A percentile compares a stretch with the other conserved stretches of the same genome.
These are phyloP conservation scores for Shiraia sp. DNA, from an alignment of 2,329 filamentous ascomycete species.

Conservation along the genomic window DNA sequence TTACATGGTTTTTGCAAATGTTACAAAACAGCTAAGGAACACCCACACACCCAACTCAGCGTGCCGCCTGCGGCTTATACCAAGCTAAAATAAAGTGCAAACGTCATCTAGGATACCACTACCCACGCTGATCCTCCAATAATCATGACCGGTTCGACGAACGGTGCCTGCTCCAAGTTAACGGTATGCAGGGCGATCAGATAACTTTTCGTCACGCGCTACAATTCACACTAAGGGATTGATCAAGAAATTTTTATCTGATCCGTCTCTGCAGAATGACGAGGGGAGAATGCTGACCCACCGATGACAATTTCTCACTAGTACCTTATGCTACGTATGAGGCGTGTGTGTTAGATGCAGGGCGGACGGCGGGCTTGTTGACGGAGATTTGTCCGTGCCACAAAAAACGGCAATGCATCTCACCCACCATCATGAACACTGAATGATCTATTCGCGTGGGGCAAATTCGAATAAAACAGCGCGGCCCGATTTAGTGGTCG, in stretches of 20 bases:
- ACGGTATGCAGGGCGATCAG: slow-evolving; percentile 33
- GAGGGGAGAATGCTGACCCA: too few species aligned
- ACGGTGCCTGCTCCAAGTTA: background rate
- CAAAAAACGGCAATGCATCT: slow-evolving; percentile 20
- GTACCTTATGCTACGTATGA: too few species aligned
- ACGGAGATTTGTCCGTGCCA: background rate
- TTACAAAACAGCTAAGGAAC: too few species aligned
- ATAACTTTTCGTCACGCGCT: slow-evolving; percentile 22
- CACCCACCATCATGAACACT: slow-evolving; percentile 11
- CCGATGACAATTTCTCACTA: too few species aligned
- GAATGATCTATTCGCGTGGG: slow-evolving; percentile 3
- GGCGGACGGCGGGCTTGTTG: background rate
- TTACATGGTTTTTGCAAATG: too few species aligned
- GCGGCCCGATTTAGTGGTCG: too few species aligned
- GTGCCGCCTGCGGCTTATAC: background rate
- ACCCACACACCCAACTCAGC: background rate
- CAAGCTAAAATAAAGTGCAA: slow-evolving; percentile 2
- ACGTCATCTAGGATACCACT: slow-evolving; percentile 11
- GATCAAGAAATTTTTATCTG: slow-evolving; percentile 17
- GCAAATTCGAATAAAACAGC: too few species aligned
- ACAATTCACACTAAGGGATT: background rate
- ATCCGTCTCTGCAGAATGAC: slow-evolving; percentile 9
- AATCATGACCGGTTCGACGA: background rate
- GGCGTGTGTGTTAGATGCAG: too few species aligned
- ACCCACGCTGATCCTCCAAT: background rate